Conservation (phyloP, 305 asterid species). For the Plantago coronopus region DNA sequence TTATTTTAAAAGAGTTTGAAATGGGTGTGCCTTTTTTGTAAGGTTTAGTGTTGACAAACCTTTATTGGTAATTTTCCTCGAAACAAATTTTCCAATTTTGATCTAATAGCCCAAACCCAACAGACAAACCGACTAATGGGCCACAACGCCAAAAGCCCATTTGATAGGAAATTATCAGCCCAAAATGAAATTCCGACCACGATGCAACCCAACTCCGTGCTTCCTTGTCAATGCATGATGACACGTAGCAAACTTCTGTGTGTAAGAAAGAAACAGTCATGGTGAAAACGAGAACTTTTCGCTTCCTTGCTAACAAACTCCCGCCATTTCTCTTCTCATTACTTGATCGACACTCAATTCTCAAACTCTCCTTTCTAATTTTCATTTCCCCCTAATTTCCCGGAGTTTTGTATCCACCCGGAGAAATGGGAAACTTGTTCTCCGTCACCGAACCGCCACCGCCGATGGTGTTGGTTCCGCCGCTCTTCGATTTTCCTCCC, state of each 20-base stretch:
- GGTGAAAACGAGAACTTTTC: not conserved
- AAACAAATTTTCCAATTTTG: too few species aligned
- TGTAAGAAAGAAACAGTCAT: not conserved
- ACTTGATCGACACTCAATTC: not conserved
- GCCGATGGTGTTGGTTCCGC: conserved; percentile 85
- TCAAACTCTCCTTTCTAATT: not conserved
- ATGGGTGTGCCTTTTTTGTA: too few species aligned
- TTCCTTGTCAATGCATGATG: not conserved
- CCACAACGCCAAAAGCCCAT: too few species aligned
- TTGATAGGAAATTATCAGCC: not conserved
- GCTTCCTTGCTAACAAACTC: conserved; percentile 1
- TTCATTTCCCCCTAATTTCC: not conserved
- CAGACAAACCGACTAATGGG: too few species aligned
- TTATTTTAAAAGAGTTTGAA: too few species aligned
- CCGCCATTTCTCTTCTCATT: not conserved
- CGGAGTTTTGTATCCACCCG: not conserved
- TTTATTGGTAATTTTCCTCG: too few species aligned
- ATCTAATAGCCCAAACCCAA: too few species aligned
- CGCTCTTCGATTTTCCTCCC: conserved; percentile 89
- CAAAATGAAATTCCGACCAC: not conserved
- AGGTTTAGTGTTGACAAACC: too few species aligned
- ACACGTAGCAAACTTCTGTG: not conserved
- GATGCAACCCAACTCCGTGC: not conserved
- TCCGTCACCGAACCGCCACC: conserved; percentile 55
- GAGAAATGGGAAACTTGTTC: conserved; percentile 53